These are phyloP conservation scores for Xerocomellus chrysenteron DNA, from an alignment of 768 basidiomycete genomes.

Conservation along the genomic window DNA sequence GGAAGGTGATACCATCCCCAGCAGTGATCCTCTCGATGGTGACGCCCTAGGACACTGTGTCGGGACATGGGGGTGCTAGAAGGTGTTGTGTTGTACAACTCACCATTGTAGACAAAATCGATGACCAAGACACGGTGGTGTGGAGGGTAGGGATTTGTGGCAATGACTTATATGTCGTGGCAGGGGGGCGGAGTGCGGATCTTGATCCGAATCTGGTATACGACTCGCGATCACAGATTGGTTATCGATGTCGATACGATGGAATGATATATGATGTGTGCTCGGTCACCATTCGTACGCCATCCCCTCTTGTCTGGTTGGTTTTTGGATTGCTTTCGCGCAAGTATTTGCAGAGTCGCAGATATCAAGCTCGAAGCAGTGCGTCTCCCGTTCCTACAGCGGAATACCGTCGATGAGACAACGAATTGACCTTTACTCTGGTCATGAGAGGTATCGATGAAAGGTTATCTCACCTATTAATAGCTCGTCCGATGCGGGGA, in stretches of 20 bases:
- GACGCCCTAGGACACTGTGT: slow-evolving; percentile 56
- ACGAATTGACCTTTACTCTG: neutral
- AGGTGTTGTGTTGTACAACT: slow-evolving; percentile 8
- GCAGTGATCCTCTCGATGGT: slow-evolving; percentile 53
- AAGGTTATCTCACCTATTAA: slow-evolving; percentile 26
- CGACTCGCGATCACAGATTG: slow-evolving; percentile 16
- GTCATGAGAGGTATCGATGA: slow-evolving; percentile 17
- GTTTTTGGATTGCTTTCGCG: too few relatives aligned
- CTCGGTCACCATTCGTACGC: slow-evolving; percentile 10
- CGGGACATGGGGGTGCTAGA: neutral
- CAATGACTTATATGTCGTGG: slow-evolving; percentile 40
- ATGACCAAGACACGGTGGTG: slow-evolving; percentile 27
- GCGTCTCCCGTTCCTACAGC: neutral
- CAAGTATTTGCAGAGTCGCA: neutral
- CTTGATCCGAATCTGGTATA: slow-evolving; percentile 62
- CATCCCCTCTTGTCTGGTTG: slow-evolving; percentile 1
- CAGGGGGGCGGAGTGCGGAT: slow-evolving; percentile 63
- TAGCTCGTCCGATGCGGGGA: slow-evolving; percentile 15
- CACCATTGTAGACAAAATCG: slow-evolving; percentile 34
- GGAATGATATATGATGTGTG: slow-evolving; percentile 14
- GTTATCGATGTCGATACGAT: slow-evolving; percentile 32
- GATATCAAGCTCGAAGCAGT: neutral
- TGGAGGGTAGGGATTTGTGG: slow-evolving; percentile 22
- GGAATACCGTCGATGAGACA: neutral
- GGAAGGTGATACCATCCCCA: slow-evolving; percentile 66